Evolutionary conservation across 164 flowering plant species (phyloP), one percentile per base, ranked within the genome.

Genomic region (Vitis labrusca): DNA sequence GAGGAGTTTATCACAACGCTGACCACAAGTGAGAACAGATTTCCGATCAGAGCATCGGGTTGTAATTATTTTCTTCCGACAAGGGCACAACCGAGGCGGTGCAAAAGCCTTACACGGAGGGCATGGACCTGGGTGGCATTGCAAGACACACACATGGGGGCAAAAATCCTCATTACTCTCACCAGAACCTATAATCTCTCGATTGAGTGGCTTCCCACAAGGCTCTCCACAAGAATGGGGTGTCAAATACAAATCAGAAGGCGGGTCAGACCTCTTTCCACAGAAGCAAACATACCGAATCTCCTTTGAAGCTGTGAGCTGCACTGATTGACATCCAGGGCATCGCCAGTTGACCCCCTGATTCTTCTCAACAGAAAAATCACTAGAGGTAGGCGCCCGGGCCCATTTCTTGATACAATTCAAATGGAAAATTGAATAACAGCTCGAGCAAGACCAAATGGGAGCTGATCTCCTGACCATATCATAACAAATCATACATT

Each of bases 71-170:
- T 93, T 82, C 85, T 93, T 91, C 72, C 97, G 95, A 77, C 98
- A 95, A 48, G 97, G 97, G 71, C 99, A 95, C 27, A 56, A 13
- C 3, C 85, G 74, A 0, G 97, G 88, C 3, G 97, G 97, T 3
- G 98, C 94, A 82, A 91, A 95, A 44, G 96, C 97, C 85, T 90
- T 93, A 67, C 98, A 95, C 73, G 98, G 98, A 57, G 99, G 98
- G 67, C 99, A 95, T 14, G 99, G 99, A 59, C 99, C 99, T 10
- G 99, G 99, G 55, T 95, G 99, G 73, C 98, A 95, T 65, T 93
- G 98, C 80, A 95, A 74, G 44, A 93, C 98, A 83, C 99, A 95
- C 23, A 73, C 44, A 85, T 95, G 99, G 17, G 97, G 94, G 66
- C 99, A 95, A 1, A 77, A 81, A 77, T 88, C 83, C 64, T 84